These are phyloP conservation scores for Mycena galericulata DNA, from an alignment of 768 basidiomycete species.

Conservation along the genomic window DNA sequence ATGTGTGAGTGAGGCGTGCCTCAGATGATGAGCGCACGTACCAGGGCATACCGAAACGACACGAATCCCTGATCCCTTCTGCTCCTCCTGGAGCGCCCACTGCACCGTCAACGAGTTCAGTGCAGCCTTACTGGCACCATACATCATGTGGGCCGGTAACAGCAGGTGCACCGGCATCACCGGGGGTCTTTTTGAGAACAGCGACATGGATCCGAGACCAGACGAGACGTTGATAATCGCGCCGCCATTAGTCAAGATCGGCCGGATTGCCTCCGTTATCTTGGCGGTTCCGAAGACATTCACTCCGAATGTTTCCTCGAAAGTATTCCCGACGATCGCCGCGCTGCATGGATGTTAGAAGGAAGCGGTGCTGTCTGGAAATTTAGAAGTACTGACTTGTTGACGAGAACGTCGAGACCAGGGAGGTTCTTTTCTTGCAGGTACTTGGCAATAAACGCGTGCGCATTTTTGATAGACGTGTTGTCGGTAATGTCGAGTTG, in stretches of 20 bases:
- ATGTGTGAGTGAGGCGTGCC: not conserved
- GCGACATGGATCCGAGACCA: not conserved
- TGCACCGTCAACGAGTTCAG: slow-evolving; percentile 24
- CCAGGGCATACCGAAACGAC: not conserved
- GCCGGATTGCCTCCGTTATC: slow-evolving; percentile 16
- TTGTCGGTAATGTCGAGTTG: slow-evolving; percentile 32
- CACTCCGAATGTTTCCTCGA: not conserved
- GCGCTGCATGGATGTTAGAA: slow-evolving; percentile 15
- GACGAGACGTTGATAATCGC: slow-evolving; percentile 29
- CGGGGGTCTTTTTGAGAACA: not conserved
- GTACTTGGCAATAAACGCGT: not conserved
- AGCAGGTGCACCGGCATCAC: too few relatives aligned
- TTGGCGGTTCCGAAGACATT: slow-evolving; percentile 29
- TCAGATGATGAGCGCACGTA: not conserved
- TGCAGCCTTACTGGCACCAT: slow-evolving; percentile 26
- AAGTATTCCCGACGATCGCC: not conserved
- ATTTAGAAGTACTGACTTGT: slow-evolving; percentile 17
- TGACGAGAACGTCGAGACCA: slow-evolving; percentile 19
- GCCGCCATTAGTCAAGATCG: slow-evolving; percentile 18
- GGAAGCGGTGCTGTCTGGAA: too few relatives aligned
- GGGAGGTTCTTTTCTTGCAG: not conserved
- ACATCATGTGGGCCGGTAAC: not conserved
- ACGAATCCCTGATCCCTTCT: slow-evolving; percentile 7
- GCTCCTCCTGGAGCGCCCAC: slow-evolving; percentile 28
- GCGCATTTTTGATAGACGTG: slow-evolving; percentile 21